These are phyloP conservation scores for Microthlaspi erraticum DNA, from an alignment of 345 rosid species.

Conservation along the genomic window DNA sequence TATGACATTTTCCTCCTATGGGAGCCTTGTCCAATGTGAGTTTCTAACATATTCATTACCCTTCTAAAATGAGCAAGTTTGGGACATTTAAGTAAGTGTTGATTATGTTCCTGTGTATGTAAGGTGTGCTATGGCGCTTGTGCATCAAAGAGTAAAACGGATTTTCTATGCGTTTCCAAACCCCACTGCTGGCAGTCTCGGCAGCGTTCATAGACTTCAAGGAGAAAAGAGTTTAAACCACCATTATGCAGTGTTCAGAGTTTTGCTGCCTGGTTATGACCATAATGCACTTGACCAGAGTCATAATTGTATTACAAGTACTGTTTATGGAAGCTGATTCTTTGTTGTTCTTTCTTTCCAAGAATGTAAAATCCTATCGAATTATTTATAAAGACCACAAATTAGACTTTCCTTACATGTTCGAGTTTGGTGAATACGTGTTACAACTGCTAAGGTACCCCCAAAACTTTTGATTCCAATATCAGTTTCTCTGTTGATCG, in stretches of 20 bases:
- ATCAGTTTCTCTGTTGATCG: background rate
- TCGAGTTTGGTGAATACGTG: conserved; percentile 14
- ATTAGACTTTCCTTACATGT: background rate
- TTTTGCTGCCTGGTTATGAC: conserved; percentile 48
- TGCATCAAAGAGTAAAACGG: conserved; percentile 81
- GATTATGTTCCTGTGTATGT: conserved; percentile 38
- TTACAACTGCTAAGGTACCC: background rate
- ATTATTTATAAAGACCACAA: conserved; percentile 3
- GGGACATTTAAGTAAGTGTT: background rate
- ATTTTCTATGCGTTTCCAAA: conserved; percentile 80
- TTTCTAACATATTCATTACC: conserved; percentile 8
- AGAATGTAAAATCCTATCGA: background rate
- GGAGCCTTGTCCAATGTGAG: conserved; percentile 93
- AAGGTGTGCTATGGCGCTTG: conserved; percentile 95
- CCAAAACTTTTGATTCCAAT: background rate
- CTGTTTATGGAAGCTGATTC: conserved; percentile 5
- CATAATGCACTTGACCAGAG: background rate
- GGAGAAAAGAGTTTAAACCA: conserved; percentile 94
- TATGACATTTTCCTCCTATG: conserved; percentile 79
- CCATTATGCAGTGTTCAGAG: conserved; percentile 92
- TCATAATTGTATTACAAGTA: conserved; percentile 17
- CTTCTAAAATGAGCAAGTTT: background rate
- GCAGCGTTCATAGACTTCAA: conserved; percentile 77
- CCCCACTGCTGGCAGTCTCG: conserved; percentile 66
- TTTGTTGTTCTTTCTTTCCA: background rate